Evolutionary conservation across 2,329 filamentous ascomycete genomes (phyloP).

Genomic region (Colletotrichum simmondsii): DNA sequence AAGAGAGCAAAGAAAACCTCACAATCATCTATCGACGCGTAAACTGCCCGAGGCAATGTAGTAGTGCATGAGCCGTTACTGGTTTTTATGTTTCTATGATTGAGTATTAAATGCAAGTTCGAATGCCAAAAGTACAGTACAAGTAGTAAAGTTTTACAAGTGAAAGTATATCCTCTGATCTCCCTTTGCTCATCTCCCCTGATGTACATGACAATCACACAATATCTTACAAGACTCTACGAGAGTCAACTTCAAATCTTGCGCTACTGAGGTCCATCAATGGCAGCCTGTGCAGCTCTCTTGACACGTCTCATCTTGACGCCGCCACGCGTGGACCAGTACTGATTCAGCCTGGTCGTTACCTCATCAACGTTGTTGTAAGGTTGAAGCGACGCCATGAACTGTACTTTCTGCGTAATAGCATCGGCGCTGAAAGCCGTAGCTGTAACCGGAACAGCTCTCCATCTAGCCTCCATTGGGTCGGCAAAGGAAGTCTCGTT

Average conservation of each 20-base stretch:
- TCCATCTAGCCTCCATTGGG: conserved; percentile 50
- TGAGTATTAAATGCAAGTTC: background rate
- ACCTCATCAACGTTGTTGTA: conserved; percentile 22
- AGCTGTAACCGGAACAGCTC: conserved; percentile 31
- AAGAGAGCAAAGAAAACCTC: no score
- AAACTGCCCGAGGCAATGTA: no score
- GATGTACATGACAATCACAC: background rate
- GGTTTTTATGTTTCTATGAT: background rate
- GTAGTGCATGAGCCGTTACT: no score
- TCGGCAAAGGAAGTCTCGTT: conserved; percentile 48
- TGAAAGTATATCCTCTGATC: background rate
- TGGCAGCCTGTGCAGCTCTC: background rate
- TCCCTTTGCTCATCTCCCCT: background rate
- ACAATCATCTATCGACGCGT: no score
- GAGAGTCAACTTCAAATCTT: background rate
- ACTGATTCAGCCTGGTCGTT: background rate
- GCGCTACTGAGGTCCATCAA: background rate
- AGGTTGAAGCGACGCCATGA: conserved; percentile 30
- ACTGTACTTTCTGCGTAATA: conserved; percentile 10
- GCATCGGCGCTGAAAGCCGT: conserved; percentile 9
- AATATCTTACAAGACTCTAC: background rate
- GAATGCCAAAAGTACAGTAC: background rate
- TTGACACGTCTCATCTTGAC: conserved; percentile 4
- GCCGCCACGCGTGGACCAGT: conserved; percentile 15
- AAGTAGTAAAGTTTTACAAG: background rate